Base-by-base conservation (phyloP, 768 basidiomycete genomes). In the Lyophyllum shimeji region DNA sequence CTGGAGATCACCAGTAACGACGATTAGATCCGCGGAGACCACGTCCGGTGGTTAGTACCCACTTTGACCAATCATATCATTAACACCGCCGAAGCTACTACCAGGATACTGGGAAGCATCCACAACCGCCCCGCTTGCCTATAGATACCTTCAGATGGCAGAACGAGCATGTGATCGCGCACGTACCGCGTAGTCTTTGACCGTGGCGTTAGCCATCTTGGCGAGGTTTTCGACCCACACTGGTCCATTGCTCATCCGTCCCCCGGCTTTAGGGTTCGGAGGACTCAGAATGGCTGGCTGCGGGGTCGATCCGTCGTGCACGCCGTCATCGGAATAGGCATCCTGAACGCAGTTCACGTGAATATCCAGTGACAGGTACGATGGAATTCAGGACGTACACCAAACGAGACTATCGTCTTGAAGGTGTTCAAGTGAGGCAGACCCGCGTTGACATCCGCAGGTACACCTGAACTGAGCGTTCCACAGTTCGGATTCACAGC, bases 161-260 rank as follows among this genome's bases (percentile, higher is more conserved):
- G 34, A 34, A 39, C 2, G 17, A 34, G 25, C 20, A 20, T 27
- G 3, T 27, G 46, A 15, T 12, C 1, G n/a, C n/a, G n/a, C n/a
- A 63, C 76, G 17, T 54, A 82, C 83, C 7, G 82, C 80, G 37
- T 81, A 84, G 61, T 81, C 80, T 65, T 74, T 78, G 29, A 83
- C 57, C 0, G 59, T 72, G 2, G 80, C 79, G 8, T 71, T 65
- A 21, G 72, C 63, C 23, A 60, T 66, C 24, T 68, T 63, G 0
- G 81, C 79, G 2, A 83, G 66, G 47, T 76, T 53, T 57, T 83
- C 80, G 7, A 76, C 66, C 82, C 83, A 84, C 21, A 82, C 60
- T 24, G 65, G 66, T 8, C 82, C 83, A 58, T 84, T 81, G 18
- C 78, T 80, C 7, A 73, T 71, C 17, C 83, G 72, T 18, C 78